Evolutionary conservation across 352 stramenopile genomes (phyloP).

Genomic region (Phytophthora tentaculata): DNA sequence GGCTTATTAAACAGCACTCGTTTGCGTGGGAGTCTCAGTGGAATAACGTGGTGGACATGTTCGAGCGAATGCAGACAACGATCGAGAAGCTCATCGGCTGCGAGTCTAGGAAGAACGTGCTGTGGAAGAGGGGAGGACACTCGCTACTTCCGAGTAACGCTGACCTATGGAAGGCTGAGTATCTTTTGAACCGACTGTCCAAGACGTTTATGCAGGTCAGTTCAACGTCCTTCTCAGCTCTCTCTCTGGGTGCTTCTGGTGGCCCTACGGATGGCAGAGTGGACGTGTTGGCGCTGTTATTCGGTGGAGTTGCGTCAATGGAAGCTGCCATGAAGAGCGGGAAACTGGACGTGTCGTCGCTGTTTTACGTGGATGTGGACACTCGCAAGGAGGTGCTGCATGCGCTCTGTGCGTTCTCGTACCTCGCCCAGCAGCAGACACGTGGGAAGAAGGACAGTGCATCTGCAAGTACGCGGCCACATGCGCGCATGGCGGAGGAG

Average conservation of each 20-base stretch:
- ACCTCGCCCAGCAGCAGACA: slow-evolving; percentile 64
- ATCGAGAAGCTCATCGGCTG: slow-evolving; percentile 80
- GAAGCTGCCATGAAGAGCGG: slow-evolving; percentile 82
- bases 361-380: slow-evolving; percentile 76
- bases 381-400: slow-evolving; percentile 78
- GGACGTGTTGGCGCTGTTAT: slow-evolving; percentile 78
- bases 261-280: slow-evolving; percentile 47
- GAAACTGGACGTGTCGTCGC: slow-evolving; percentile 71
- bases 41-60: slow-evolving; percentile 70
- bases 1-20: slow-evolving; percentile 26
- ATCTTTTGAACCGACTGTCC: slow-evolving; percentile 68
- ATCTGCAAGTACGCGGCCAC: slow-evolving; percentile 16
- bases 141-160: slow-evolving; percentile 67
- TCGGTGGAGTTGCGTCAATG: slow-evolving; percentile 75
- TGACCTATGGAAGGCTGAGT: slow-evolving; percentile 76
- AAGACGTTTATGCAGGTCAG: slow-evolving; percentile 64
- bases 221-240: slow-evolving; percentile 36
- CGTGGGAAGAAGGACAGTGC: slow-evolving; percentile 25
- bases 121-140: slow-evolving; percentile 95
- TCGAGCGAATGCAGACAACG: slow-evolving; percentile 69
- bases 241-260: slow-evolving; percentile 18
- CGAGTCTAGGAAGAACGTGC: slow-evolving; percentile 68
- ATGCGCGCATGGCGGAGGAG: slow-evolving; percentile 69
- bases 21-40: slow-evolving; percentile 40
- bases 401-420: slow-evolving; percentile 84